Base-by-base conservation (phyloP, 129 eudicot species). In the Helianthus annuus region DNA sequence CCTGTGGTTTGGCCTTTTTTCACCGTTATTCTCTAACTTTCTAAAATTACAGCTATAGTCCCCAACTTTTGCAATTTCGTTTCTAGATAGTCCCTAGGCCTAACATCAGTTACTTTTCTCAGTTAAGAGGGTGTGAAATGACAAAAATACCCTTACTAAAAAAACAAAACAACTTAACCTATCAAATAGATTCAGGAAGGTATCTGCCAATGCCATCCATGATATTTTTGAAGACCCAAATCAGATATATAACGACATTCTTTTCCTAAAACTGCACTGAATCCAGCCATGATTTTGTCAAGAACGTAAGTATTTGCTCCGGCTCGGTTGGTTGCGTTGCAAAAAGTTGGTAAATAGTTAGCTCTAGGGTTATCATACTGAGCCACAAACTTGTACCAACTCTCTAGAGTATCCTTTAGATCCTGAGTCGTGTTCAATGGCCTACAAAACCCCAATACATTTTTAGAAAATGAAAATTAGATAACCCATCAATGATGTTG, bases 131-230 rank as follows among this genome's bases (percentile, higher is more conserved):
- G n/a, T n/a, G n/a, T n/a, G n/a, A n/a, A n/a, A n/a, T n/a, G n/a
- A n/a, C n/a, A n/a, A n/a, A n/a, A n/a, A n/a, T n/a, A n/a, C n/a
- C n/a, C n/a, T n/a, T n/a, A n/a, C n/a, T n/a, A n/a, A n/a, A n/a
- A n/a, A n/a, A n/a, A n/a, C n/a, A n/a, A n/a, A n/a, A n/a, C n/a
- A n/a, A n/a, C n/a, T n/a, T n/a, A n/a, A n/a, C n/a, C n/a, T n/a
- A n/a, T n/a, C n/a, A n/a, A n/a, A n/a, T n/a, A n/a, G n/a, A n/a
- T n/a, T n/a, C n/a, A n/a, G n/a, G n/a, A 6, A 10, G 15, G 11
- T 77, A 82, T 83, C 85, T 82, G 85, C 85, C 85, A 82, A 40
- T 44, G 56, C 85, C 85, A 82, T 22, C 79, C 85, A 10, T 1
- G 66, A n/a, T 59, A 0, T 10, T 68, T 66, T 44, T 14, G 1